These are phyloP conservation scores for Populus simonii DNA, from an alignment of 345 rosid species.

Conservation along the genomic window DNA sequence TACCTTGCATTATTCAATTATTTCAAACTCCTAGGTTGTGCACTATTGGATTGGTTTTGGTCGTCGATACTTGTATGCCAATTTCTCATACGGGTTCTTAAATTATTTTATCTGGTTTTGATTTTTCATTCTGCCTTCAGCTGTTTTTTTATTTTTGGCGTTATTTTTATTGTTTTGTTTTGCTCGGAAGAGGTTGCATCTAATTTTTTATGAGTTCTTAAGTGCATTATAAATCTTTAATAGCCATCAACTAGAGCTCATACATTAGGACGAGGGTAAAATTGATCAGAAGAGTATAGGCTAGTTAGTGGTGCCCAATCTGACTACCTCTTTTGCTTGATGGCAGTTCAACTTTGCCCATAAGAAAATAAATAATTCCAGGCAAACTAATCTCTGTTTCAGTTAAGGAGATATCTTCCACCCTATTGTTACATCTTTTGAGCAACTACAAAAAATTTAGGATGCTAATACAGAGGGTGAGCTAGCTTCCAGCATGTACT, in stretches of 20 bases:
- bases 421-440: neutral
- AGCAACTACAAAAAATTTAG: neutral
- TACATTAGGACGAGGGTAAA: neutral
- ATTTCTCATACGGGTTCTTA: neutral
- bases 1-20: neutral
- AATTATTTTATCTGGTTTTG: neutral
- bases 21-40: neutral
- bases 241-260: neutral
- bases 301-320: neutral
- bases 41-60: neutral
- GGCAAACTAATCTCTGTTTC: neutral
- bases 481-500: neutral
- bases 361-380: neutral
- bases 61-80: neutral
- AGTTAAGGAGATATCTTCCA: neutral
- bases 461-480: neutral
- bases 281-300: neutral
- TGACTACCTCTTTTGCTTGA: neutral
- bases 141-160: neutral
- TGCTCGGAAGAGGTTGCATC: neutral
- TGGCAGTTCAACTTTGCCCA: neutral
- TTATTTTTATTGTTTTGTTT: neutral
- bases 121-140: neutral
- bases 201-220: neutral
- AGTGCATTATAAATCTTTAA: neutral